phyloP scores from a whole-genome alignment of 495 filamentous ascomycete genomes.

The Penicillium manginii region DNA sequence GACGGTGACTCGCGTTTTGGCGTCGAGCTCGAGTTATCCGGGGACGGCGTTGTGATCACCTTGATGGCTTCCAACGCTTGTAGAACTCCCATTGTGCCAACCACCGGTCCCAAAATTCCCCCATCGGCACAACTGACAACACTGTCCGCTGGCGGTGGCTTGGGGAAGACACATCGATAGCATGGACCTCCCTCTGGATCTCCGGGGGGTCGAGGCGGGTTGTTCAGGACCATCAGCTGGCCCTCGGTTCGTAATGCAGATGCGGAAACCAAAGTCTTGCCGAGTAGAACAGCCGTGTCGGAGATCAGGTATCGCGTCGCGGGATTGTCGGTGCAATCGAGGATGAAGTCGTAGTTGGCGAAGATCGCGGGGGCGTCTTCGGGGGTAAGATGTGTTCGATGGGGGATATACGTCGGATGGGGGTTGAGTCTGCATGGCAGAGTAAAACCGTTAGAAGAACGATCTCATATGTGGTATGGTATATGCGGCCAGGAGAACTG shows the following conservation, averaged over 20 bases:
- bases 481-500: background rate
- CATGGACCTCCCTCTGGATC: slow-evolving; percentile 69
- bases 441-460: background rate
- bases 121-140: slow-evolving; percentile 87
- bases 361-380: slow-evolving; percentile 67
- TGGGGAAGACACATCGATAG: slow-evolving; percentile 91
- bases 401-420: slow-evolving; percentile 60
- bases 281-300: slow-evolving; percentile 77
- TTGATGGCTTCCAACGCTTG: slow-evolving; percentile 92
- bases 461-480: slow-evolving; percentile 1
- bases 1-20: slow-evolving; percentile 33
- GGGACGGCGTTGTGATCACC: slow-evolving; percentile 55
- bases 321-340: slow-evolving; percentile 95
- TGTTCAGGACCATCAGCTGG: slow-evolving; percentile 80
- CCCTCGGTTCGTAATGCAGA: slow-evolving; percentile 86
- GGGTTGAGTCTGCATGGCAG: slow-evolving; percentile 67
- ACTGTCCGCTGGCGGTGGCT: slow-evolving; percentile 77
- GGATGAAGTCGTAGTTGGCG: slow-evolving; percentile 73
- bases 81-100: slow-evolving; percentile 90
- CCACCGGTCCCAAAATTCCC: slow-evolving; percentile 88
- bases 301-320: slow-evolving; percentile 91
- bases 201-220: slow-evolving; percentile 52
- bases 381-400: slow-evolving; percentile 64
- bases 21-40: background rate
- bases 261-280: slow-evolving; percentile 83